Evolutionary conservation across 2,329 filamentous ascomycete species (phyloP), one percentile per base, ranked within the genome.

Genomic region (Pseudogymnoascus sp.): DNA sequence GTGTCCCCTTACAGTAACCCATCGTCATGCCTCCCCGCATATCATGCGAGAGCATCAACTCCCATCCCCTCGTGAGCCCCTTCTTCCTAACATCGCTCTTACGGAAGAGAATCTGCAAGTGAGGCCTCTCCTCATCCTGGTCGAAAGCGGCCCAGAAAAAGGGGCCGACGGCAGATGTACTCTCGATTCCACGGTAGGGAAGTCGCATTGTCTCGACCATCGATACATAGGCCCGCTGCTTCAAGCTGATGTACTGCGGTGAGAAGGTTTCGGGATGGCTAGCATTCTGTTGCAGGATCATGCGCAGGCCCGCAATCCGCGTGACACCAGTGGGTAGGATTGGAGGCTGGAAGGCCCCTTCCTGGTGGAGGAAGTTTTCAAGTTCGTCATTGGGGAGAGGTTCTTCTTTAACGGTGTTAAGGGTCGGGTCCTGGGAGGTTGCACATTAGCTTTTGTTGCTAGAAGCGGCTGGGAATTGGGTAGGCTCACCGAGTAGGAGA

Each of bases 81-180:
- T 83, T 85, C 71, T 87, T 87, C 61, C 82, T 81, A 42, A 87
- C 84, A 69, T 87, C 84, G 18, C 82, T 85, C 72, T 87, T 87
- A 66, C 84, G 81, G 69, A 83, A 84, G 63, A 87, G 78, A 66
- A 87, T 82, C 68, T 87, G 84, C 52, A 86, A 73, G 72, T 83
- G 80, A 37, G 79, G 80, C 65, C 85, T 78, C 1, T 79, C 75
- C 61, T 83, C 81, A 66, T 85, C 79, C 64, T 82, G 78, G 68
- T 86, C 82, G 64, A 79, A 76, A 1, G 80, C 76, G 40, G 75
- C 79, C 83, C 83, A 87, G 72, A 87, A 87, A 69, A 86, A 86
- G 1, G 84, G 84, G 0, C 84, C 84, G 35, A 87, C 84, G 7
- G 82, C 78, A 61, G 80, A 79, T 33, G 78, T 81, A 33, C 82